Conservation (phyloP, 805 yeast species). For the Wickerhamiella parazyma region DNA sequence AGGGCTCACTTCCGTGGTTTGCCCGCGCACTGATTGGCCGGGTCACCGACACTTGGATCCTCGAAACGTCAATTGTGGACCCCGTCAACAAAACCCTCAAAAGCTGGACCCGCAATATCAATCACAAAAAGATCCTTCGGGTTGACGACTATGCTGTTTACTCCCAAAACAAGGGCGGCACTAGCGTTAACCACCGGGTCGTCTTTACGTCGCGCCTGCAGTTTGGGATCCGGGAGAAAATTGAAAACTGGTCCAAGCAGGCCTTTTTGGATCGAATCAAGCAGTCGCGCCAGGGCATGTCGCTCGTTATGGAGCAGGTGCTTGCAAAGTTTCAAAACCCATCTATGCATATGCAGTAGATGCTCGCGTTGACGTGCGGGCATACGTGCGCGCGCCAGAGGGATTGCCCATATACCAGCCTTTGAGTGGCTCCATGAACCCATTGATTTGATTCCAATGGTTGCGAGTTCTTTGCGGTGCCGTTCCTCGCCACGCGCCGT, state of each 20-base stretch:
- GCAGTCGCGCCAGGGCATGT: conserved; percentile 58
- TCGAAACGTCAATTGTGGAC: conserved; percentile 66
- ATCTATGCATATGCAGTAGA: not conserved
- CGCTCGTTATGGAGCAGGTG: conserved; percentile 55
- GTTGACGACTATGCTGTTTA: conserved; percentile 68
- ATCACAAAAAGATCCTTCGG: conserved; percentile 62
- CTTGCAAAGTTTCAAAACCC: conserved; percentile 17
- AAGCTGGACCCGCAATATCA: conserved; percentile 70
- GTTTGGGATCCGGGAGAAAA: conserved; percentile 52
- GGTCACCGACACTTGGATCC: conserved; percentile 61
- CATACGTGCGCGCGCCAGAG: not conserved
- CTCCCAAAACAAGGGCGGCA: conserved; percentile 22
- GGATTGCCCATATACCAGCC: no score
- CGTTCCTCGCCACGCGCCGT: not conserved
- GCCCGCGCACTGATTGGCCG: conserved; percentile 60
- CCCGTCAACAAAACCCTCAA: conserved; percentile 40
- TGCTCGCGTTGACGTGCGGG: no score
- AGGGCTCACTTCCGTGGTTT: conserved; percentile 72
- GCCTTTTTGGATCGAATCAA: conserved; percentile 54
- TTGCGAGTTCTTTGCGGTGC: no score
- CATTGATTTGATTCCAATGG: not conserved
- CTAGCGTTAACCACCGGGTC: conserved; percentile 45
- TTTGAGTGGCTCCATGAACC: not conserved
- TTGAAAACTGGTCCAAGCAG: conserved; percentile 70
- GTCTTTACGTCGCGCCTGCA: conserved; percentile 47